Percentiles rank a stretch among this genome's conserved stretches.
phyloP scores from a whole-genome alignment of 2,329 filamentous ascomycete genomes.

The Diaporthe citriasiana region DNA sequence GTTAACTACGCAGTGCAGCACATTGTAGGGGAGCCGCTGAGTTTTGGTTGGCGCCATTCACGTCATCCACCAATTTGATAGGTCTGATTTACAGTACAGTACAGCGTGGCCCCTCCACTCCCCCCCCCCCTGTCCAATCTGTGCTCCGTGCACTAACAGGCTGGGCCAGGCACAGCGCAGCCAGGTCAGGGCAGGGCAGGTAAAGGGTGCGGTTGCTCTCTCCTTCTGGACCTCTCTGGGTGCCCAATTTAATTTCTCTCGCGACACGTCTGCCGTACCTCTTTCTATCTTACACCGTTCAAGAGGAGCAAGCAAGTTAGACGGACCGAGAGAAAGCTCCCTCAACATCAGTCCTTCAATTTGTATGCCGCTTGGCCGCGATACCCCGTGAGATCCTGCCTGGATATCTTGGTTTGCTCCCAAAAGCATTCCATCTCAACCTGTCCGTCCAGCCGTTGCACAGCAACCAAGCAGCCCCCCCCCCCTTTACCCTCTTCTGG shows the following conservation, averaged over 20 bases:
- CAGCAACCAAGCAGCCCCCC: constrained; percentile 11
- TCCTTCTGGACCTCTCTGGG: constrained; percentile 28
- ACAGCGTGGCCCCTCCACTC: constrained; percentile 21
- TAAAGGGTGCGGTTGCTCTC: constrained; percentile 23
- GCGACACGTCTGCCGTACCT: constrained; percentile 34
- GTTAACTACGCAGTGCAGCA: neutral
- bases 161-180: constrained; percentile 24
- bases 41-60: constrained; percentile 32
- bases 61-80: constrained; percentile 23
- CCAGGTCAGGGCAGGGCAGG: neutral
- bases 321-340: constrained; percentile 26
- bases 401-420: constrained; percentile 18
- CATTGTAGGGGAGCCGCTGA: constrained; percentile 1
- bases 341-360: constrained; percentile 15
- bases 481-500: constrained; percentile 25
- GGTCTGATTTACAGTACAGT: constrained; percentile 31
- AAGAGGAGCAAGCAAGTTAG: constrained; percentile 31
- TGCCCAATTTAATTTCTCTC: constrained; percentile 42
- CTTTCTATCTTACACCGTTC: constrained; percentile 25
- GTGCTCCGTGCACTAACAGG: constrained; percentile 24
- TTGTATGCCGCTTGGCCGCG: constrained; percentile 38
- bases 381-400: constrained; percentile 12
- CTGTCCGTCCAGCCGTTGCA: constrained; percentile 29
- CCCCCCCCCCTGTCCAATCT: constrained; percentile 12
- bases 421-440: constrained; percentile 19